Base-by-base conservation (phyloP, 768 basidiomycete genomes). In the Hygrocybe punicea region DNA sequence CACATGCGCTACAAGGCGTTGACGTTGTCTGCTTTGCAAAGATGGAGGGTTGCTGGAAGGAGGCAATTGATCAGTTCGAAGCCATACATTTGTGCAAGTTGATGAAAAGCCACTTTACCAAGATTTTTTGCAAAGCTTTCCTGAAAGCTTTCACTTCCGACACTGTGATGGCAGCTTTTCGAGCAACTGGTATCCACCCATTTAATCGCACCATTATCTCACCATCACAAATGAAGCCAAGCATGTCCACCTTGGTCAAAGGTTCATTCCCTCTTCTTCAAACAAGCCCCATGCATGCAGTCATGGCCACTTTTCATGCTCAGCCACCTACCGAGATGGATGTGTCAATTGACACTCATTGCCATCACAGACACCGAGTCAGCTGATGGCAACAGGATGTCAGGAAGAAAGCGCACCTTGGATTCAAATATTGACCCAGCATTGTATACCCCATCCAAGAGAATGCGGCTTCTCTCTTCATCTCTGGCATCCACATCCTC, bases 11-110 rank as follows among this genome's bases (percentile, higher is more conserved):
- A 5, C 77, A 79, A 61, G 75, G 76, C 6, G 72, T 79, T 24
- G 75, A 79, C 62, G 75, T 78, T 23, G 73, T 75, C 1, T 76
- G 74, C 56, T 79, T 79, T 60, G 71, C 67, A 21, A 65, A 50
- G 51, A 69, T 79, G 70, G 79, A 79, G 49, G 14, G 11, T 6
- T 9, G 29, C 10, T 51, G 13, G 13, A 14, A 51, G 16, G 16
- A 35, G 51, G 49, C 10, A 24, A 51, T 51, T 16, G 9, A 51
- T 14, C 11, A 21, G 7, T 51, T 51, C 25, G 49, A 51, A 24
- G 33, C 10, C 11, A 67, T 49, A 68, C 68, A 0, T 34, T 59
- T n/a, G 37, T 60, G 9, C 58, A 69, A 1, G 47, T 76, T 14
- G 46, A 55, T 19, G n/a, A 2, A 23, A 1, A 55, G 16, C 10